Conservation (phyloP, 345 rosid genomes). For the Erucastrum elatum region DNA sequence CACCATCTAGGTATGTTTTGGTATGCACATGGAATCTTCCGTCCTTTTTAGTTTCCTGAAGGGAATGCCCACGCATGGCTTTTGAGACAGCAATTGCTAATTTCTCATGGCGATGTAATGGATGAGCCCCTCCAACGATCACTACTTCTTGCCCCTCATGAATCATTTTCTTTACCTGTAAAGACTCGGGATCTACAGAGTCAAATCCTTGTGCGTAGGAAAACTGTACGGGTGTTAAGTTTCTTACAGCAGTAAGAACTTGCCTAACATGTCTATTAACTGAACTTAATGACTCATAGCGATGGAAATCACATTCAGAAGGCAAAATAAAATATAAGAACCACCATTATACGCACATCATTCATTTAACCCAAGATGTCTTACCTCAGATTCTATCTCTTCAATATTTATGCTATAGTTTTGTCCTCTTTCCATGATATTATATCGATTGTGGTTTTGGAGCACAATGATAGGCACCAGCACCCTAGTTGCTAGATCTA, state of each 20-base stretch:
- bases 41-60: slow-evolving; percentile 92
- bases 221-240: slow-evolving; percentile 1
- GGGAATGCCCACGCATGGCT: slow-evolving; percentile 95
- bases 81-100: slow-evolving; percentile 93
- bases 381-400: slow-evolving; percentile 87
- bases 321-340: background rate
- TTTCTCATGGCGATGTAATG: slow-evolving; percentile 91
- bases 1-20: slow-evolving; percentile 91
- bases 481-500: slow-evolving; percentile 85
- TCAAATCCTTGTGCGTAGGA: background rate
- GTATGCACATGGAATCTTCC: slow-evolving; percentile 96
- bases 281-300: slow-evolving; percentile 5
- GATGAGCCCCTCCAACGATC: slow-evolving; percentile 81
- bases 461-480: slow-evolving; percentile 92
- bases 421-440: slow-evolving; percentile 80
- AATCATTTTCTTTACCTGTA: background rate
- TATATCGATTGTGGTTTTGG: slow-evolving; percentile 94
- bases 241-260: slow-evolving; percentile 13
- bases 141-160: slow-evolving; percentile 79
- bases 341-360: background rate
- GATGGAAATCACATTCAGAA: slow-evolving; percentile 3
- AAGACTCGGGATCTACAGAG: background rate
- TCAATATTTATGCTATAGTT: slow-evolving; percentile 82
- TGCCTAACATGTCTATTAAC: slow-evolving; percentile 14
- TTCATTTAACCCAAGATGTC: slow-evolving; percentile 1